These are phyloP conservation scores for Pseudogymnoascus sp. DNA, from an alignment of 2,329 filamentous ascomycete species.

Conservation along the genomic window DNA sequence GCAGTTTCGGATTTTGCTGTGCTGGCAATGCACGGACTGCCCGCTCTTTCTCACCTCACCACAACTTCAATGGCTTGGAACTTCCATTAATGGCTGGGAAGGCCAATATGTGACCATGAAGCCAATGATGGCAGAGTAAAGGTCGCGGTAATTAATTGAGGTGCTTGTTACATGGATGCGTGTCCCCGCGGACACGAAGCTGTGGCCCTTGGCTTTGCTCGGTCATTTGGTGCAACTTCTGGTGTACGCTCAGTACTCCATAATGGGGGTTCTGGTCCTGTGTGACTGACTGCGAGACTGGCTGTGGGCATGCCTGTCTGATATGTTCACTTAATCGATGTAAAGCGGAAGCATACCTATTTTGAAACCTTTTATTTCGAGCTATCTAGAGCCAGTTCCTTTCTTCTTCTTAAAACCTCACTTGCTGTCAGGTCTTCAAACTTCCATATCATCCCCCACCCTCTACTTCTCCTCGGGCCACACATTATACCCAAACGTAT, in stretches of 20 bases:
- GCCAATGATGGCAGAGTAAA: background rate
- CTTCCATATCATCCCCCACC: background rate
- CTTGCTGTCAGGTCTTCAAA: background rate
- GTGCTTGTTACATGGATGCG: background rate
- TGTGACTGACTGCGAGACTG: background rate
- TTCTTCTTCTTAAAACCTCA: background rate
- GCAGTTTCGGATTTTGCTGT: background rate
- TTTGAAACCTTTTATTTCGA: background rate
- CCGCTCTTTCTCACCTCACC: background rate
- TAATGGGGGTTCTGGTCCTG: background rate
- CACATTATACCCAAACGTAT: constrained; percentile 66
- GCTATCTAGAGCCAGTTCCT: background rate
- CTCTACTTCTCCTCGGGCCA: constrained; percentile 47
- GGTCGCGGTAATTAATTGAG: background rate
- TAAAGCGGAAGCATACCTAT: background rate
- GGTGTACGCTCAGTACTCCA: background rate
- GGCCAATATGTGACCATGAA: background rate
- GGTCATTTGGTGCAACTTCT: background rate
- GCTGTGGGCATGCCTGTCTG: background rate
- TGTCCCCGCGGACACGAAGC: background rate
- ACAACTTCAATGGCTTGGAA: too few relatives aligned
- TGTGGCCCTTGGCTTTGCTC: background rate
- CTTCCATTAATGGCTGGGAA: background rate
- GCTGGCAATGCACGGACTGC: background rate
- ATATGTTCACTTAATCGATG: background rate